Evolutionary conservation across 768 basidiomycete species (phyloP).

Genomic region (Suillus luteus): DNA sequence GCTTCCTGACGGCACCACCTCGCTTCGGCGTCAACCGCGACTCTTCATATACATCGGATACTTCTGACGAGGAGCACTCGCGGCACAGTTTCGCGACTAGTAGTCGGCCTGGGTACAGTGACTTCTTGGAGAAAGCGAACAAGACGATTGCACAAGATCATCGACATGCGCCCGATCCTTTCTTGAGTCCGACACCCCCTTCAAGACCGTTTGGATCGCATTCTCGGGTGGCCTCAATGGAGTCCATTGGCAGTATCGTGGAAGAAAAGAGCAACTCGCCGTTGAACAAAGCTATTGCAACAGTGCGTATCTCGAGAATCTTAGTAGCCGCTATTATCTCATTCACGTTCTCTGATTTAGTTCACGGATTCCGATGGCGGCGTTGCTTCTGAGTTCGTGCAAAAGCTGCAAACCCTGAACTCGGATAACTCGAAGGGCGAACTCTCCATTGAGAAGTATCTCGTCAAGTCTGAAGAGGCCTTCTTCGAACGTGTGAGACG

Average conservation of each 20-base stretch:
- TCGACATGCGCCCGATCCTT: constrained; percentile 80
- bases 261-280: constrained; percentile 91
- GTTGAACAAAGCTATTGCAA: constrained; percentile 89
- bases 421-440: constrained; percentile 90
- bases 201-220: constrained; percentile 77
- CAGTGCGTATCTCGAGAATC: constrained; percentile 47
- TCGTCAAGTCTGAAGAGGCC: constrained; percentile 88
- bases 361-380: constrained; percentile 95
- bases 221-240: constrained; percentile 81
- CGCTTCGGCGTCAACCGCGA: constrained; percentile 31
- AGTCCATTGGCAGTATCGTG: constrained; percentile 88
- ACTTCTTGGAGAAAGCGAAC: constrained; percentile 88
- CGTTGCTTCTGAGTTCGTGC: constrained; percentile 86
- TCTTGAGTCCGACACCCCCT: constrained; percentile 67
- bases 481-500: constrained; percentile 91
- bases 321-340: not conserved
- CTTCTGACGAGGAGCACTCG: constrained; percentile 62
- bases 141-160: constrained; percentile 80
- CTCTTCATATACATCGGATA: constrained; percentile 45
- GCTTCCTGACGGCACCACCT: constrained; percentile 39
- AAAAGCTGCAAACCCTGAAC: constrained; percentile 74
- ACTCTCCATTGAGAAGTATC: constrained; percentile 87
- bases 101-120: constrained; percentile 54
- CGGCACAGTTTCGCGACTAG: constrained; percentile 32
- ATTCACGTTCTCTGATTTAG: constrained; percentile 37